These are phyloP conservation scores for Dipteronia dyeriana DNA, from an alignment of 345 rosid genomes.

Conservation along the genomic window DNA sequence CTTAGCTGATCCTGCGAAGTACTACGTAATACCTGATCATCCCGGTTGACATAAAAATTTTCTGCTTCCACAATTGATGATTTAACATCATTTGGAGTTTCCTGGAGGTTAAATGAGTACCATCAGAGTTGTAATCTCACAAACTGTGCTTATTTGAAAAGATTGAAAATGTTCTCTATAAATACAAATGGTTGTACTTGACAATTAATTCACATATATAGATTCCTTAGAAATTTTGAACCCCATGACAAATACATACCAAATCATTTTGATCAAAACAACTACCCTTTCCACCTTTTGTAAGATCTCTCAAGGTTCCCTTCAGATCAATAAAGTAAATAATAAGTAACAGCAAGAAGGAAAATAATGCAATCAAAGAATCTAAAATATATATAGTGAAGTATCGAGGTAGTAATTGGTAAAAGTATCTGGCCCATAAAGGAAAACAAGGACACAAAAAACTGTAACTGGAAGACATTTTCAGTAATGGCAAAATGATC, in stretches of 20 bases:
- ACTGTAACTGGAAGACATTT: not conserved
- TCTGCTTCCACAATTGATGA: constrained; percentile 36
- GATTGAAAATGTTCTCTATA: not conserved
- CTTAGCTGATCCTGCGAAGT: constrained; percentile 14
- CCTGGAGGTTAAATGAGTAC: constrained; percentile 27
- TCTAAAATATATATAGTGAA: not conserved
- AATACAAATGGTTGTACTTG: not conserved
- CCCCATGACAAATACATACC: constrained; percentile 30
- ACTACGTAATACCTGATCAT: constrained; percentile 39
- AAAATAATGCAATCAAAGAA: constrained; percentile 5
- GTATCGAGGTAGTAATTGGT: not conserved
- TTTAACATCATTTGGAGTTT: constrained; percentile 38
- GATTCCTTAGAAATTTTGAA: not conserved
- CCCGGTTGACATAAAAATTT: constrained; percentile 32
- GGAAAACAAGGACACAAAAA: not conserved
- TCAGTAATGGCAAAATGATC: not conserved
- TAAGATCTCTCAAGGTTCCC: constrained; percentile 57
- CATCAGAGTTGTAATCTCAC: not conserved
- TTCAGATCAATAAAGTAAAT: constrained; percentile 19
- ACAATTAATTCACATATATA: not conserved
- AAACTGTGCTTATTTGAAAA: constrained; percentile 14
- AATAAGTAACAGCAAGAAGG: constrained; percentile 17
- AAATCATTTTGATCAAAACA: constrained; percentile 35
- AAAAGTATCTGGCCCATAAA: not conserved
- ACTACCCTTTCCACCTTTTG: constrained; percentile 38